Base-by-base conservation (phyloP, 768 basidiomycete genomes). In the Boletus coccyginus region DNA sequence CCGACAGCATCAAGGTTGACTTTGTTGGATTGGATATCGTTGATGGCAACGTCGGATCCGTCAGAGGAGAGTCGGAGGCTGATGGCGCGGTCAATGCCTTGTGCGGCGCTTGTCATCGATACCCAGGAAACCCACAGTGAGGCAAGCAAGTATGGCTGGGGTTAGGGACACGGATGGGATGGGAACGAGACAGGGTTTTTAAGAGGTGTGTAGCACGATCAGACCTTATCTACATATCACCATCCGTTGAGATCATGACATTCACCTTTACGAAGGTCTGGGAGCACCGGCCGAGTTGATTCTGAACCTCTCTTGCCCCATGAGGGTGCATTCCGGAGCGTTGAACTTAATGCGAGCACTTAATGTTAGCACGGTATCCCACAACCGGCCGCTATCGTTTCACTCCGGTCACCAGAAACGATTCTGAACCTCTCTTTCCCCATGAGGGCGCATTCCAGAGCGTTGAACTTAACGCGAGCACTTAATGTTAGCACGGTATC, bases 31-130 rank as follows among this genome's bases (percentile, higher is more conserved):
- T 40, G 32, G 50, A 79, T 62, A 55, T 81, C 82, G 21, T 77
- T 81, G 45, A 82, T 57, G n/a, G 73, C 75, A 41, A 83, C 60
- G 46, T 79, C 70, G 59, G 73, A 77, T 79, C 81, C 60, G 11
- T 61, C 50, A 12, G 12, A 84, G 21, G 21, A 21, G 21, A 21
- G 75, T 6, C 78, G 74, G 6, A 74, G 57, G 8, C 79, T 78
- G 40, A 82, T 77, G 35, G 75, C 77, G 38, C 72, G 71, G 1
- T 81, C 82, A 14, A 82, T 80, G 24, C 82, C 82, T 47, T 73
- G 75, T 3, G 73, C 71, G 12, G 72, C 73, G 27, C 79, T 81
- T 0, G 79, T 80, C 36, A 81, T 21, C 79, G 42, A 77, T 68
- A 40, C 72, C 44, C 19, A 11, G 4, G 31, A 36, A 27, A 46